Conservation (phyloP, 1,284 basidiomycete genomes). For the Pholiota adiposa region DNA sequence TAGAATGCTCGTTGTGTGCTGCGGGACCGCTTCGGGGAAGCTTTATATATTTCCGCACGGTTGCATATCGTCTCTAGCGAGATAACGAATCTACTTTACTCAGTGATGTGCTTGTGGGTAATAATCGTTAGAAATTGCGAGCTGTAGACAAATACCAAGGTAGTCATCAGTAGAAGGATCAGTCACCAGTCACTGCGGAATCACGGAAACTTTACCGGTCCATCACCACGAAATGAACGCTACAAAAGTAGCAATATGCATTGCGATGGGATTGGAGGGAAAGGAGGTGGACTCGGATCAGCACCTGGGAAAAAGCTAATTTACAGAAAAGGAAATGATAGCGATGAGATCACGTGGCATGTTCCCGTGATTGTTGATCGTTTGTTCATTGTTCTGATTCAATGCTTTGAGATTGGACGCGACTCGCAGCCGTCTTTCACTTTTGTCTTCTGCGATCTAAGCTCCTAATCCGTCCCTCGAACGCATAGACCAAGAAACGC, state of each 20-base stretch:
- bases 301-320: conserved; percentile 1
- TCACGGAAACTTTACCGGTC: background rate
- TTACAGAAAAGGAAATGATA: conserved; percentile 16
- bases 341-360: conserved; percentile 12
- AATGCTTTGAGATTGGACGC: no score
- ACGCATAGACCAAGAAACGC: background rate
- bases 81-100: background rate
- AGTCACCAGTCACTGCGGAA: background rate
- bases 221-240: background rate
- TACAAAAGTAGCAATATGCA: no score
- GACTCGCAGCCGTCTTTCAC: no score
- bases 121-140: background rate
- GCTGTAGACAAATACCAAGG: background rate
- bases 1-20: background rate
- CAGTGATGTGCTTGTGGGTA: background rate
- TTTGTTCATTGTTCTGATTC: background rate
- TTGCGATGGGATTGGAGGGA: background rate
- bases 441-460: no score
- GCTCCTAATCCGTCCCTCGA: no score
- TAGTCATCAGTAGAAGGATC: background rate
- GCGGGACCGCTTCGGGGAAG: no score
- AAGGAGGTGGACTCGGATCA: background rate
- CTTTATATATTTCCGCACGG: background rate
- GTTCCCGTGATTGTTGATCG: background rate
- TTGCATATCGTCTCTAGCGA: background rate